Conservation (phyloP, 192 early-diverging fungal species). For the Gonapodya prolifera region DNA sequence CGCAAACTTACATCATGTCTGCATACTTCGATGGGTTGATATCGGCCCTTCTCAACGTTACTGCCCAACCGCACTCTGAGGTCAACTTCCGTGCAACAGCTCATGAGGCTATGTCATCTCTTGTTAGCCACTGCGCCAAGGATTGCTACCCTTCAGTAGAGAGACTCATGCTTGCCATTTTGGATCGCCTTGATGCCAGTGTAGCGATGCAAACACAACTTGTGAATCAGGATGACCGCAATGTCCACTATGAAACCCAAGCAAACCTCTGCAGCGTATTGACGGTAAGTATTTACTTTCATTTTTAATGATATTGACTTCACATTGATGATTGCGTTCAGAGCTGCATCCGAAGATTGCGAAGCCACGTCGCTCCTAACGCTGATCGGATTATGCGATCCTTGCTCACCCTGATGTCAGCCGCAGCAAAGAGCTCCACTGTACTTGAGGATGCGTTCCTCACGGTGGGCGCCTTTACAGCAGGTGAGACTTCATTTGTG, state of each 20-base stretch:
- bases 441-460: constrained; percentile 89
- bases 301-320: not conserved
- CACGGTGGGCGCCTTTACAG: constrained; percentile 72
- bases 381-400: constrained; percentile 86
- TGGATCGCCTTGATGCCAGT: constrained; percentile 70
- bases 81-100: constrained; percentile 79
- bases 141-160: constrained; percentile 68
- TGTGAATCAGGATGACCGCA: constrained; percentile 70
- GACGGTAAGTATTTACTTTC: constrained; percentile 34
- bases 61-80: constrained; percentile 54
- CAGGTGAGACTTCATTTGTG: constrained; percentile 22
- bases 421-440: constrained; percentile 63
- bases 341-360: constrained; percentile 68
- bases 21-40: constrained; percentile 77
- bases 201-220: constrained; percentile 55
- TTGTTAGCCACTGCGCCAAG: constrained; percentile 57
- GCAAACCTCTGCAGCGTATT: constrained; percentile 85
- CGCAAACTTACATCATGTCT: constrained; percentile 58
- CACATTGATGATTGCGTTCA: constrained; percentile 9
- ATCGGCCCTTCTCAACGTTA: constrained; percentile 58
- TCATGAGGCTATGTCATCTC: constrained; percentile 83
- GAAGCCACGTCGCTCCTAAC: constrained; percentile 53
- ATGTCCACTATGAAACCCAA: constrained; percentile 71
- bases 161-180: constrained; percentile 55
- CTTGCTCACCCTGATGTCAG: constrained; percentile 61